Base-by-base conservation (phyloP, 208 protist genomes). In the Trypanosoma mega region DNA sequence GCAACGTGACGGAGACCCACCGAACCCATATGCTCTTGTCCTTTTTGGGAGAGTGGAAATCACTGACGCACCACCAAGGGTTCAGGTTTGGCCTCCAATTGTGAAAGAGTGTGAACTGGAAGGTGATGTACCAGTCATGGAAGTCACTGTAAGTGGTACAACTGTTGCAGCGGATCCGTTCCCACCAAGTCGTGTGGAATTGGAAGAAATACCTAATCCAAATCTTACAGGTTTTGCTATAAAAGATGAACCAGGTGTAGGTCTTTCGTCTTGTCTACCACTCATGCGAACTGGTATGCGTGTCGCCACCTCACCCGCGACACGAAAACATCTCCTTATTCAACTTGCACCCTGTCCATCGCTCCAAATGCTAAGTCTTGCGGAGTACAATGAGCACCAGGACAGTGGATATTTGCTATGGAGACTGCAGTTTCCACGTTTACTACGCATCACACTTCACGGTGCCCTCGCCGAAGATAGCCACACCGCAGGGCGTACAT, bases 21-120 rank as follows among this genome's bases (percentile, higher is more conserved):
- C 58, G 16, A 75, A 74, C 51, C 77, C 77, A 11, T 45, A 80
- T 66, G 67, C 85, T 20, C 66, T 89, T 27, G 79, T 92, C 20
- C 30, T 74, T 41, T 74, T 92, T 51, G 70, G 75, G 16, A 72
- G 83, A n/a, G 47, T 91, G 24, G 78, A 86, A 53, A 77, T 92
- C 29, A 43, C 76, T 20, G 88, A 95, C 51, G 51, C 63, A 36
- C 57, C 83, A 18, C 80, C 88, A 6, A 18, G 29, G 21, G 45
- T 91, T 21, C 37, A 63, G n/a, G 62, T 66, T 12, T 41, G 55
- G 31, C 88, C 88, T 2, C 52, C 72, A 7, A 48, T 63, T 21
- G 62, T 95, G 41, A 95, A 89, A 72, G 85, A 95, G 69, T 95
- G 88, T 53, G 88, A 92, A 71, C 71, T 95, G 34, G 88, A 95